Evolutionary conservation across 352 stramenopile genomes (phyloP).

Genomic region (Vaucheria bursata): DNA sequence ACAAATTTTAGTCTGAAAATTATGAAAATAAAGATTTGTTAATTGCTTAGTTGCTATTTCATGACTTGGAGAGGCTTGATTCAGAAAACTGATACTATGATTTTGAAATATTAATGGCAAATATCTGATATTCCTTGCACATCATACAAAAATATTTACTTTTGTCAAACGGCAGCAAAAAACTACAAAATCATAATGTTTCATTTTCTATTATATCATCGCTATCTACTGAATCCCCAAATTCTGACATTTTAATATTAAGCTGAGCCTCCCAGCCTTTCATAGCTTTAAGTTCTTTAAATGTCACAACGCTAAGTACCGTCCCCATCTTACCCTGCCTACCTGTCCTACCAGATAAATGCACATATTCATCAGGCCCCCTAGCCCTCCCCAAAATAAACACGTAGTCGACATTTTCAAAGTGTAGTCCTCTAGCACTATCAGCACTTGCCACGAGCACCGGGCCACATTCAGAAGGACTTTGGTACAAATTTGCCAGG

Average conservation of each 20-base stretch:
- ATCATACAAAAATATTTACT: too few relatives aligned
- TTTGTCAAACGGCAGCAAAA: too few relatives aligned
- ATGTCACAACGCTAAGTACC: slow-evolving; percentile 37
- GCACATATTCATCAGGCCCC: slow-evolving; percentile 49
- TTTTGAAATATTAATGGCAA: too few relatives aligned
- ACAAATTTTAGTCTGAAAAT: too few relatives aligned
- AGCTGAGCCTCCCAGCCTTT: slow-evolving; percentile 38
- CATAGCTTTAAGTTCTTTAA: slow-evolving; percentile 41
- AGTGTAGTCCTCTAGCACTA: slow-evolving; percentile 45
- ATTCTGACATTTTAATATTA: slow-evolving; percentile 37
- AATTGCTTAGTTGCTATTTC: too few relatives aligned
- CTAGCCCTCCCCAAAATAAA: slow-evolving; percentile 46
- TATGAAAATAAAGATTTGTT: too few relatives aligned
- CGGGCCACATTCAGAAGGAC: too few relatives aligned
- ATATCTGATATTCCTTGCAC: background rate
- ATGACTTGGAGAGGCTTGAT: too few relatives aligned
- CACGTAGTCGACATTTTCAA: slow-evolving; percentile 40
- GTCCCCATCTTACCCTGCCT: slow-evolving; percentile 29
- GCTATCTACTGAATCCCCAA: too few relatives aligned
- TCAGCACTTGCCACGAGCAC: slow-evolving; percentile 34
- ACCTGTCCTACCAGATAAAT: slow-evolving; percentile 47
- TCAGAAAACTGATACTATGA: too few relatives aligned
- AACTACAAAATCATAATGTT: too few relatives aligned
- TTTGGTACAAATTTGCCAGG: slow-evolving; percentile 13
- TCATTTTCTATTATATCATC: too few relatives aligned